A percentile compares a stretch with the other conserved stretches of the same genome.
phyloP scores from a whole-genome alignment of 345 rosid genomes.

The Syzygium oleosum region DNA sequence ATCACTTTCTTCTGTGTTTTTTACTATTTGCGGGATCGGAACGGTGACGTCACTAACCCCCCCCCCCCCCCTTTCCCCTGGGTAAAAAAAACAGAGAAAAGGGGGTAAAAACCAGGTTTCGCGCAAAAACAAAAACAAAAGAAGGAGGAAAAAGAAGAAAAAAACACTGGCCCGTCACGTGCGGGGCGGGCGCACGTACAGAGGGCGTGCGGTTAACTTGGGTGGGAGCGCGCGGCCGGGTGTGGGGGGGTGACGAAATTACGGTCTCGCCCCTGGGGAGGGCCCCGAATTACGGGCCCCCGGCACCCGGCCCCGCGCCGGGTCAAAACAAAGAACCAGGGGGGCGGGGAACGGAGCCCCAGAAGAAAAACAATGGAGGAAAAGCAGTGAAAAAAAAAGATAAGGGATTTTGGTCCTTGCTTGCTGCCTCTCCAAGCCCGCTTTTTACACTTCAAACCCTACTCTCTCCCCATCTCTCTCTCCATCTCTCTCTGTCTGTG shows the following conservation, averaged over 20 bases:
- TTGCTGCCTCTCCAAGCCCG: neutral
- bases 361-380: neutral
- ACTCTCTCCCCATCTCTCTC: neutral
- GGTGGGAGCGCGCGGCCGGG: neutral
- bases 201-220: neutral
- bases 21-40: neutral
- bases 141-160: rapidly evolving
- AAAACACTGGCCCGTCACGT: neutral
- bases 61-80: no score
- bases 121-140: neutral
- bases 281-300: neutral
- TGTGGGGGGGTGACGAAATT: neutral
- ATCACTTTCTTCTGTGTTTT: neutral
- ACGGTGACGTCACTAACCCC: neutral
- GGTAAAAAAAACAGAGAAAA: neutral
- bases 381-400: neutral
- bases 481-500: neutral
- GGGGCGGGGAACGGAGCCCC: neutral
- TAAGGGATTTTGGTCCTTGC: neutral
- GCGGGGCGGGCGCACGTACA: neutral
- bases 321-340: neutral
- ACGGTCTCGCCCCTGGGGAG: neutral
- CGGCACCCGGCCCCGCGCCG: no score
- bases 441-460: conserved; percentile 11
- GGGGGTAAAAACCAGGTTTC: no score